phyloP scores from a whole-genome alignment of 2,329 filamentous ascomycete genomes.

The Aphanoascus verrucosus region DNA sequence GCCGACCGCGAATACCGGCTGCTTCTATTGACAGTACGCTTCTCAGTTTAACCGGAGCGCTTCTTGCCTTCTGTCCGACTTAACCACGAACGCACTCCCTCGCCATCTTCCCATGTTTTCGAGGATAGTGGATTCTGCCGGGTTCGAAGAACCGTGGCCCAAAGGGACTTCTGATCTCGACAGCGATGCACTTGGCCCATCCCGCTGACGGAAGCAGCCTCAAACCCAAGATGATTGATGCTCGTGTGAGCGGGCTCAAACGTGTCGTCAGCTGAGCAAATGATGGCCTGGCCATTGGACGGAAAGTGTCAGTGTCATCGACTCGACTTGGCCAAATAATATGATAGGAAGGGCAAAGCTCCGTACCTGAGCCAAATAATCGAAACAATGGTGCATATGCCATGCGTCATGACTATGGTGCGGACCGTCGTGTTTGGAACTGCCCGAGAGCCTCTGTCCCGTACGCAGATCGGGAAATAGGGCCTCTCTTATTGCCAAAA shows the following conservation, averaged over 20 bases:
- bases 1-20: no score
- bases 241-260: background rate
- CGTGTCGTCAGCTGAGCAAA: background rate
- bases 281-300: background rate
- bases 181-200: background rate
- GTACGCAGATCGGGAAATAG: background rate
- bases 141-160: background rate
- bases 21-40: no score
- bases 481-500: background rate
- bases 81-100: background rate
- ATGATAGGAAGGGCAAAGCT: background rate
- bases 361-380: background rate
- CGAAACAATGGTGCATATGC: background rate
- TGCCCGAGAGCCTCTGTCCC: background rate
- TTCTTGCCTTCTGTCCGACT: background rate
- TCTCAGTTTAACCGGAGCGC: no score
- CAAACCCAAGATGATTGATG: background rate
- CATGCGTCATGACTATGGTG: background rate
- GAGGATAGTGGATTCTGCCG: background rate
- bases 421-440: background rate
- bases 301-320: background rate
- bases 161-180: background rate
- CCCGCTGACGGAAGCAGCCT: background rate
- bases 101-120: background rate
- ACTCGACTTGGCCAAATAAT: background rate